Percentiles rank a stretch among this genome's conserved stretches.
Evolutionary conservation across 2,329 filamentous ascomycete genomes (phyloP).

Genomic region (Fusarium tricinctum): DNA sequence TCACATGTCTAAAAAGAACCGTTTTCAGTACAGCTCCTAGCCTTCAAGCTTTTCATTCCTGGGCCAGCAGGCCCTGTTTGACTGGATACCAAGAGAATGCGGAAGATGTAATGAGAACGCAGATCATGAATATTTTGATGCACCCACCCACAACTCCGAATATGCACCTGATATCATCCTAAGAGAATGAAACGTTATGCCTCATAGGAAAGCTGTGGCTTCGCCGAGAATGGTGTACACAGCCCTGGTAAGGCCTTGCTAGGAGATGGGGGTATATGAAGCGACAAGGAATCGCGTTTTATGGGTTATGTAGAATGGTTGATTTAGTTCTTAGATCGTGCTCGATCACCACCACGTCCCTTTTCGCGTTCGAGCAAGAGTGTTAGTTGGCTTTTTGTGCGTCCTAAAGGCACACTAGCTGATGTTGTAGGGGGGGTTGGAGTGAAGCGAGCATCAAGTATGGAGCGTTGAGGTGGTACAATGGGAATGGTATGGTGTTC

Average conservation of each 20-base stretch:
- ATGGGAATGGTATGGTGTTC: constrained; percentile 47
- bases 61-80: background rate
- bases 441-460: constrained; percentile 58
- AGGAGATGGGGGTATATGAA: constrained; percentile 25
- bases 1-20: constrained; percentile 13
- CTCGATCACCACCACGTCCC: constrained; percentile 51
- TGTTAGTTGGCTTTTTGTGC: constrained; percentile 72
- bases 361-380: constrained; percentile 70
- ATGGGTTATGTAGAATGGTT: constrained; percentile 13
- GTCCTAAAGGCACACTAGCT: constrained; percentile 64
- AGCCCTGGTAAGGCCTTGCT: constrained; percentile 7
- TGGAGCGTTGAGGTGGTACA: constrained; percentile 44
- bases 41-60: background rate
- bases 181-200: constrained; percentile 8
- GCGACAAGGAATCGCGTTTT: constrained; percentile 6
- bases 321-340: constrained; percentile 48
- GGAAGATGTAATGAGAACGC: constrained; percentile 7
- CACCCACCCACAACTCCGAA: constrained; percentile 26
- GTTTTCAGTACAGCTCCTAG: constrained; percentile 3
- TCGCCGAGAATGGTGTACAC: constrained; percentile 14
- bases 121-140: constrained; percentile 10
- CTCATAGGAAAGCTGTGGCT: constrained; percentile 9
- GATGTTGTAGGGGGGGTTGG: constrained; percentile 65
- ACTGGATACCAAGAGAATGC: constrained; percentile 12
- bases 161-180: constrained; percentile 8